These are phyloP conservation scores for Nemania sp. DNA, from an alignment of 2,329 filamentous ascomycete genomes.

Conservation along the genomic window DNA sequence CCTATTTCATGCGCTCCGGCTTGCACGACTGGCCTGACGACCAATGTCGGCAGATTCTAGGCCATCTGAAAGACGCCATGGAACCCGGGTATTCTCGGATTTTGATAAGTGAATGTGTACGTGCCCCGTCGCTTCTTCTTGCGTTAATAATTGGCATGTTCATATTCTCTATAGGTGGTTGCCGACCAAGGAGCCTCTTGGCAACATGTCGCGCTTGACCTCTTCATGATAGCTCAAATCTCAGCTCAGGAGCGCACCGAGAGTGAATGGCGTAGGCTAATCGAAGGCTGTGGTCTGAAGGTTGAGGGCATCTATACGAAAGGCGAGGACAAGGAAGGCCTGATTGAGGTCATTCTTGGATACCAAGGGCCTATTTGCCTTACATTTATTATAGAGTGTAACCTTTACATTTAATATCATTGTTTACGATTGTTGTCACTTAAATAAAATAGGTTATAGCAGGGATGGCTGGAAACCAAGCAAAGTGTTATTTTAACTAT, in stretches of 20 bases:
- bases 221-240: conserved; percentile 28
- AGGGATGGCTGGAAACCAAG: too few species aligned
- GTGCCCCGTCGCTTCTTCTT: neutral
- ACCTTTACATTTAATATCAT: too few species aligned
- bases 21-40: conserved; percentile 46
- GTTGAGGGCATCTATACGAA: conserved; percentile 23
- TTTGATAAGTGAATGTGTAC: conserved; percentile 26
- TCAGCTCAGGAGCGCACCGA: conserved; percentile 28
- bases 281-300: conserved; percentile 21
- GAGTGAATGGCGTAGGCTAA: conserved; percentile 24
- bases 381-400: too few species aligned
- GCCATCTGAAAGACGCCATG: conserved; percentile 23
- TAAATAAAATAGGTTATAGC: too few species aligned
- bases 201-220: conserved; percentile 27
- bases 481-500: too few species aligned
- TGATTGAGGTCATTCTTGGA: conserved; percentile 20
- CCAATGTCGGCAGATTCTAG: conserved; percentile 26
- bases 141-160: neutral
- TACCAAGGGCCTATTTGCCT: too few species aligned
- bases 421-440: too few species aligned
- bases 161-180: conserved; percentile 17
- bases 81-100: conserved; percentile 29
- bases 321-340: conserved; percentile 20
- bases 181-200: conserved; percentile 25
- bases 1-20: conserved; percentile 37